Conservation (phyloP, 352 stramenopile species). For the Phytophthora pini region DNA sequence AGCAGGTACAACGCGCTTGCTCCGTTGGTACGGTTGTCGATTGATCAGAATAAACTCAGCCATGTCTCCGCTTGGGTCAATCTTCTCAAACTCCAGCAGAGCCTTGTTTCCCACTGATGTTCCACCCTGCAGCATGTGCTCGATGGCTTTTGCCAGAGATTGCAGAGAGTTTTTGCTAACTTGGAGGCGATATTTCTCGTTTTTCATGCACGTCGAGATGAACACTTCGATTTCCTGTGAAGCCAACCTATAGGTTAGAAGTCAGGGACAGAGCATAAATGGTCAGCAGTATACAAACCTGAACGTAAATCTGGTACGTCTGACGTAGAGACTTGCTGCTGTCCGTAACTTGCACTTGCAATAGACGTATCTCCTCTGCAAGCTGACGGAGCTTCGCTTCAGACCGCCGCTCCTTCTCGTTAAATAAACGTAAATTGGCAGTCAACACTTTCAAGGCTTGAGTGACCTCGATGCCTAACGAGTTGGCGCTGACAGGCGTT, state of each 20-base stretch:
- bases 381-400: slow-evolving; percentile 60
- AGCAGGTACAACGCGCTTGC: slow-evolving; percentile 49
- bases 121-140: slow-evolving; percentile 61
- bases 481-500: slow-evolving; percentile 23
- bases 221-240: slow-evolving; percentile 75
- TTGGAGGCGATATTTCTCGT: slow-evolving; percentile 86
- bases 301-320: slow-evolving; percentile 60
- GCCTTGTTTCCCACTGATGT: slow-evolving; percentile 44
- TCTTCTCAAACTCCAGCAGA: slow-evolving; percentile 53
- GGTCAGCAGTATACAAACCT: slow-evolving; percentile 45
- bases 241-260: neutral
- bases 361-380: slow-evolving; percentile 48
- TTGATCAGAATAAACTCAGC: slow-evolving; percentile 66
- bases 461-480: slow-evolving; percentile 34
- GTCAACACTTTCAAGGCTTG: slow-evolving; percentile 38
- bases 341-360: slow-evolving; percentile 43
- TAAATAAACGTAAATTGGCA: slow-evolving; percentile 35
- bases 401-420: slow-evolving; percentile 43
- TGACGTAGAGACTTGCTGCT: slow-evolving; percentile 49
- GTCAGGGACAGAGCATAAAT: neutral
- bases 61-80: slow-evolving; percentile 66
- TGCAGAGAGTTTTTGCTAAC: slow-evolving; percentile 82
- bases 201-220: slow-evolving; percentile 85
- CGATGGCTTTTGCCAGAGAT: slow-evolving; percentile 71
- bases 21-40: slow-evolving; percentile 52